A percentile compares a stretch with the other conserved stretches of the same genome.
Evolutionary conservation across 257 asterid genomes (phyloP).

Genomic region (Rhazya stricta): DNA sequence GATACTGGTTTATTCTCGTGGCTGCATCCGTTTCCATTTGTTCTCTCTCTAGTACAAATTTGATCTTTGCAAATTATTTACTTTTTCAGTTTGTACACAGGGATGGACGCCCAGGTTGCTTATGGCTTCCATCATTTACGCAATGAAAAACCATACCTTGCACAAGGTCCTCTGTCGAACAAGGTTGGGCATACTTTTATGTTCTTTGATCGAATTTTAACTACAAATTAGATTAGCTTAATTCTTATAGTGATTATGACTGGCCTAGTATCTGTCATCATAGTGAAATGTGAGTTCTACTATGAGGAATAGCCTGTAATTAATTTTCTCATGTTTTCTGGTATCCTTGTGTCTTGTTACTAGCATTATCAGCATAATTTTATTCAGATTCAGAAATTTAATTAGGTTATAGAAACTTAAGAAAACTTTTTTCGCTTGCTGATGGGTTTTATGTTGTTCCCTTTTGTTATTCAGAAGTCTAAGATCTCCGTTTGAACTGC

Average conservation of each 20-base stretch:
- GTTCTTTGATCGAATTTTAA: conserved; percentile 7
- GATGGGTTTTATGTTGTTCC: background rate
- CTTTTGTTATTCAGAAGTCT: background rate
- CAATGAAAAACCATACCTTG: conserved; percentile 85
- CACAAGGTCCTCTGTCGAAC: conserved; percentile 90
- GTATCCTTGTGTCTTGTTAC: background rate
- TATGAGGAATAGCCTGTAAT: background rate
- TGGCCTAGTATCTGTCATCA: background rate
- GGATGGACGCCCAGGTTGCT: conserved; percentile 98
- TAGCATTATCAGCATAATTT: background rate
- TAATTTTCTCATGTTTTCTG: background rate
- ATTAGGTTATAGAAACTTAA: background rate
- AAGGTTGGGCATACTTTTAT: conserved; percentile 44
- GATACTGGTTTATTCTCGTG: background rate
- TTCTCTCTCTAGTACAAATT: background rate
- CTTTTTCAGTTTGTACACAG: conserved; percentile 36
- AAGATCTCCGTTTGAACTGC: background rate
- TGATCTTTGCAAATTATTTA: conserved; percentile 9
- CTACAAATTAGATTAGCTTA: background rate
- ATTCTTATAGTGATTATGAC: background rate
- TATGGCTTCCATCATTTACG: conserved; percentile 94
- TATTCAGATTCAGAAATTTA: background rate
- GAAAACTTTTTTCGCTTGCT: background rate
- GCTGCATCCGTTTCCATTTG: background rate
- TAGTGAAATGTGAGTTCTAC: background rate